phyloP scores from a whole-genome alignment of 2,329 filamentous ascomycete species.

The Colletotrichum tanaceti region DNA sequence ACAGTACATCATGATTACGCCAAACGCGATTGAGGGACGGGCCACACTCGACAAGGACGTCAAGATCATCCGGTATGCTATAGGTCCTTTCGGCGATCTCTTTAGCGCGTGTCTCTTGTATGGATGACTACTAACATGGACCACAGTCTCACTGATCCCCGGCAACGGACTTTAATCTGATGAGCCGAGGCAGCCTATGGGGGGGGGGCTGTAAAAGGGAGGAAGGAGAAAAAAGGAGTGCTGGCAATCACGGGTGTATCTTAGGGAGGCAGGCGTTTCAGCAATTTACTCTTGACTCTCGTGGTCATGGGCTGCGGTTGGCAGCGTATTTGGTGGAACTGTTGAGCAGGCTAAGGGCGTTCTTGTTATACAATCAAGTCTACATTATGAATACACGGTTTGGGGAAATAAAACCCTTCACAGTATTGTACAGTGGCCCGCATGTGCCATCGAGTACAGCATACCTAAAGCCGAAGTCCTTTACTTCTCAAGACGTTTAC shows the following conservation, averaged over 20 bases:
- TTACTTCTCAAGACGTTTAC: conserved; percentile 90
- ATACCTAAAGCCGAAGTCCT: conserved; percentile 77
- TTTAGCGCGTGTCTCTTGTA: not conserved
- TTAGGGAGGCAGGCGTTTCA: not conserved
- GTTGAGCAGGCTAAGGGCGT: not conserved
- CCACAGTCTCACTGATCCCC: conserved; percentile 67
- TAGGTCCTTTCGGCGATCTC: not conserved
- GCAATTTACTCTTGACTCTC: not conserved
- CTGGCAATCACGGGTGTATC: not conserved
- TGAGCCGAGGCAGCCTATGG: not conserved
- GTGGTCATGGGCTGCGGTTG: not conserved
- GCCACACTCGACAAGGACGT: conserved; percentile 74
- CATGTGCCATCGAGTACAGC: not conserved
- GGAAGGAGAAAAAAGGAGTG: not conserved
- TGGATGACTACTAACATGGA: conserved; percentile 43
- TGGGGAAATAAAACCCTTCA: no score
- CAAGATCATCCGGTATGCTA: conserved; percentile 77
- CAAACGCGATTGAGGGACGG: conserved; percentile 79
- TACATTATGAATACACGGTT: conserved; percentile 9
- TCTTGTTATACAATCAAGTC: conserved; percentile 22
- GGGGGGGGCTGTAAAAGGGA: no score
- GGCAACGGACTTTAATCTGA: conserved; percentile 61
- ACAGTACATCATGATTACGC: conserved; percentile 97
- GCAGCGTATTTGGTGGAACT: not conserved
- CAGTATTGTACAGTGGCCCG: conserved; percentile 1